These are phyloP conservation scores for Penicillium samsonianum DNA, from an alignment of 495 filamentous ascomycete species.

Conservation along the genomic window DNA sequence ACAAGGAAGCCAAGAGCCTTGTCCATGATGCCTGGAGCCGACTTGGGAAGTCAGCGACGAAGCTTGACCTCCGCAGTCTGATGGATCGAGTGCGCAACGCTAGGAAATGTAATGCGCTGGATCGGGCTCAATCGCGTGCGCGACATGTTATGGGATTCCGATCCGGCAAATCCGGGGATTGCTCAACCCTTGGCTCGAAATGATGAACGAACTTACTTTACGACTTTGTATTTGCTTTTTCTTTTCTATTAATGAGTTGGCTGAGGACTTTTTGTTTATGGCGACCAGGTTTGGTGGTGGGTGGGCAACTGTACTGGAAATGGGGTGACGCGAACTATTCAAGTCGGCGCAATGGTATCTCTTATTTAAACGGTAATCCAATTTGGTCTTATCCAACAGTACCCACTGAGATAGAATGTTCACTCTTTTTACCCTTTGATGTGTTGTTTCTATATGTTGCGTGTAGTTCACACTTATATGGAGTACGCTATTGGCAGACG, in stretches of 20 bases:
- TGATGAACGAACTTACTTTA: slow-evolving; percentile 5
- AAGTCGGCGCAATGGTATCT: slow-evolving; percentile 23
- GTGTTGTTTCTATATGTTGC: neutral
- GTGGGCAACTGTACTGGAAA: slow-evolving; percentile 12
- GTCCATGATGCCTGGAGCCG: slow-evolving; percentile 35
- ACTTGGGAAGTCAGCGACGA: slow-evolving; percentile 28
- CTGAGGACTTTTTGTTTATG: slow-evolving; percentile 24
- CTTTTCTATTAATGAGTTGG: slow-evolving; percentile 12
- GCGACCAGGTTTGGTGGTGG: slow-evolving; percentile 25
- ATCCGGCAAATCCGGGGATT: slow-evolving; percentile 15
- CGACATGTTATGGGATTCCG: slow-evolving; percentile 33
- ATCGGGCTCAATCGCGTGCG: slow-evolving; percentile 43
- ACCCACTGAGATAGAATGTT: neutral
- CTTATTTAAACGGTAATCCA: slow-evolving; percentile 7
- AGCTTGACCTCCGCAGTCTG: slow-evolving; percentile 31
- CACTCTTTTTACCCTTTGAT: slow-evolving; percentile 1
- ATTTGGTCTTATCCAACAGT: neutral
- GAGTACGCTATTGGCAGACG: neutral
- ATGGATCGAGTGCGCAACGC: slow-evolving; percentile 38
- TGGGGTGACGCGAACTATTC: slow-evolving; percentile 15
- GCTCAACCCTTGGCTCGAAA: slow-evolving; percentile 7
- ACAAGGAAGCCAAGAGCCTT: slow-evolving; percentile 32
- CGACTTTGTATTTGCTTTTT: slow-evolving; percentile 13
- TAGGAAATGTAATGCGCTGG: slow-evolving; percentile 34
- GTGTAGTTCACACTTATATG: slow-evolving; percentile 11